Evolutionary conservation across 495 filamentous ascomycete species (phyloP), one percentile per base, ranked within the genome.

Genomic region (Immersiella caudata): DNA sequence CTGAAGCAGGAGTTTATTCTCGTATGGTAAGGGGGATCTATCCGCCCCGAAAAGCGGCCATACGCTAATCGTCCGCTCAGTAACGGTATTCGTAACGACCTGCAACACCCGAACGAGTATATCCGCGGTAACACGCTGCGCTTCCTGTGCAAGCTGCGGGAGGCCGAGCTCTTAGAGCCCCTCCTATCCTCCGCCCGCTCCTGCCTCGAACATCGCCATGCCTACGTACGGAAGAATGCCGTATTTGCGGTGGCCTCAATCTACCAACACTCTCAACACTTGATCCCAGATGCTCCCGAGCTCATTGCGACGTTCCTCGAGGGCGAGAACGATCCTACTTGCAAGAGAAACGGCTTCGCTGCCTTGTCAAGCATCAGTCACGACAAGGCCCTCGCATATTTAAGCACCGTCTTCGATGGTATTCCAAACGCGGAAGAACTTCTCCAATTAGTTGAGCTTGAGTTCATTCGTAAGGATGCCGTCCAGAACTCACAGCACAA

Each of bases 1-100:
- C 81, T 98, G 62, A 96, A 97, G 86, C 95, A 98, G 80, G 96
- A 99, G 85, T 97, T 96, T 91, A 98, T 99, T 78, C 84, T 99
- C 74, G 96, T 99, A 71, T 98, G 96, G 95, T 98, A 86, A 79
- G 89, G 55, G 89, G 55, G 49, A 75, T 67, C 55, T n/a, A 16
- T 54, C 51, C 54, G 40, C 51, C 18, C 46, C 29, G 12, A 22
- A 29, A 21, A 25, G 27, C 11, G 14, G 14, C 27, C 2, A 50
- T 26, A 35, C 62, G 60, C 71, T 76, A 62, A 77, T 67, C 56
- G 36, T 27, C 25, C 26, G 46, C 52, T 54, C 73, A 98, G 94
- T 79, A 98, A 99, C 78, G 95, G 94, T 69, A 99, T 99, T 73
- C 89, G 94, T 74, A 96, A 97, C 76, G 96, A 99, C 76, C 83